These are phyloP conservation scores for Polyporus arcularius DNA, from an alignment of 768 basidiomycete genomes.

Conservation along the genomic window DNA sequence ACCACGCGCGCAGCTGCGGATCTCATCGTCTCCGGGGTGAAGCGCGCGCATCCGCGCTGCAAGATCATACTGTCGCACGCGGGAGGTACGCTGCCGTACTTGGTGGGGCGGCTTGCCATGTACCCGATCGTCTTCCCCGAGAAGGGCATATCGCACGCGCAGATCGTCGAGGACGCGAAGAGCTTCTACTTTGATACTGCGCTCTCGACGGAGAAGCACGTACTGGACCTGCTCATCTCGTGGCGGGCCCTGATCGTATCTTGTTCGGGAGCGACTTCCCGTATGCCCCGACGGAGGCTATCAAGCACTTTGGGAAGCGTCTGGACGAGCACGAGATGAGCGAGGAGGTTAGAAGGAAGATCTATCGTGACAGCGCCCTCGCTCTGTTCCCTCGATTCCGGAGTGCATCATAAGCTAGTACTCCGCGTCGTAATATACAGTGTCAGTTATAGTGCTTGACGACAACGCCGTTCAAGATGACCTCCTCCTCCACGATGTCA, in stretches of 20 bases:
- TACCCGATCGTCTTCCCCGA: background rate
- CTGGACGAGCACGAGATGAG: too few relatives aligned
- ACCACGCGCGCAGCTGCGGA: background rate
- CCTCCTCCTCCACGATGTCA: slow-evolving; percentile 32
- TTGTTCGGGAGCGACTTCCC: too few relatives aligned
- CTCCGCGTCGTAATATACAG: too few relatives aligned
- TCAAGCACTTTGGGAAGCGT: too few relatives aligned
- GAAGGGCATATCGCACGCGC: background rate
- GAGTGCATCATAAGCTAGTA: too few relatives aligned
- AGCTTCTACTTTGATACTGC: background rate
- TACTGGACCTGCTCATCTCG: background rate
- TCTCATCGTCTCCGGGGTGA: slow-evolving; percentile 5
- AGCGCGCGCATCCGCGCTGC: background rate
- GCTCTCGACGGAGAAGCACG: background rate
- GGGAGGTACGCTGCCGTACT: background rate
- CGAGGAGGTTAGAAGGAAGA: too few relatives aligned
- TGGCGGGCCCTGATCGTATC: too few relatives aligned
- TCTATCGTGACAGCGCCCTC: too few relatives aligned
- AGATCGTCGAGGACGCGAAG: background rate
- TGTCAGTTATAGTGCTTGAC: slow-evolving; percentile 35
- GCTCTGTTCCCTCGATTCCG: too few relatives aligned
- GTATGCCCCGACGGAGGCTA: too few relatives aligned
- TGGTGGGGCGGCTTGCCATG: background rate
- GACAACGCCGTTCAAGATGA: slow-evolving; percentile 30
- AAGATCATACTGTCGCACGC: background rate